Percentiles rank a stretch among this genome's conserved stretches.
Evolutionary conservation across 148 eudicot species (phyloP).

Genomic region (Dysphania ambrosioides): DNA sequence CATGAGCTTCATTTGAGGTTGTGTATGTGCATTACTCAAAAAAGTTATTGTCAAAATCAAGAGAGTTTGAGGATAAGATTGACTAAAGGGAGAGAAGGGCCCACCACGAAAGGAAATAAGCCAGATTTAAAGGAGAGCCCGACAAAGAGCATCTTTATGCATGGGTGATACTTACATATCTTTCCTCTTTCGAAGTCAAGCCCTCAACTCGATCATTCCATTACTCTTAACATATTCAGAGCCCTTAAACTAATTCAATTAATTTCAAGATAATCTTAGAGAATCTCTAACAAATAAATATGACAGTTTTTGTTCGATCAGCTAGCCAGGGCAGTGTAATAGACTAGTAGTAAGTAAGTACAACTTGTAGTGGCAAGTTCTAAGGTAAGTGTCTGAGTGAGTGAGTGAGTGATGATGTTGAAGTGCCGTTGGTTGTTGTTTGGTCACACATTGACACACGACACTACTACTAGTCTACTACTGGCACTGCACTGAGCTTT

Average conservation of each 20-base stretch:
- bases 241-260: background rate
- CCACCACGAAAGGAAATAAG: constrained; percentile 14
- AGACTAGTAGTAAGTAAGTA: too few relatives aligned
- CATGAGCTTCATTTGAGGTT: constrained; percentile 15
- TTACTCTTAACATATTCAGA: background rate
- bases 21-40: background rate
- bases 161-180: constrained; percentile 14
- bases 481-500: background rate
- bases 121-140: constrained; percentile 20
- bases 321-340: too few relatives aligned
- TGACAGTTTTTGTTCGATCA: too few relatives aligned
- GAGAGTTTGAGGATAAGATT: constrained; percentile 31
- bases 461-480: too few relatives aligned
- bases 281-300: background rate
- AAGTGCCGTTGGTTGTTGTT: background rate
- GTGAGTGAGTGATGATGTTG: too few relatives aligned
- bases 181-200: background rate
- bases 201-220: background rate
- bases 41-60: background rate
- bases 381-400: background rate
- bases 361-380: background rate
- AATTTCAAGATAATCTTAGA: too few relatives aligned
- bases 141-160: constrained; percentile 38
- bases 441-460: background rate
- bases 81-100: background rate